Base-by-base conservation (phyloP, 495 filamentous ascomycete species). In the Aspergillus carlsbadensis region DNA sequence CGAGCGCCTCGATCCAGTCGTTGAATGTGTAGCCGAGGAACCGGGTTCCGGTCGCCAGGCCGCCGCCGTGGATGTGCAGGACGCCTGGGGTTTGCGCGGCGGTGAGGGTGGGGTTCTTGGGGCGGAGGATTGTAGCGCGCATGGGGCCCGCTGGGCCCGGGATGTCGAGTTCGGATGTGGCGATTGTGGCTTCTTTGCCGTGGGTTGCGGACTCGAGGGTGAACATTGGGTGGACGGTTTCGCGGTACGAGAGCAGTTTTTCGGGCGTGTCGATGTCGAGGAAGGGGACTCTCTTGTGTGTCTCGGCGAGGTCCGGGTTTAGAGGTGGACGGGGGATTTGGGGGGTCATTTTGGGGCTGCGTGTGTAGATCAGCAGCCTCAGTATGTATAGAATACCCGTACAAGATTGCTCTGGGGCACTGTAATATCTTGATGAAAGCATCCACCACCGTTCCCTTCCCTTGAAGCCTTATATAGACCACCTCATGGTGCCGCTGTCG, bases 51-150 rank as follows among this genome's bases (percentile, higher is more conserved):
- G 58, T 31, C 31, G 62, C 56, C 52, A 54, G 56, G 14, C 68
- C 65, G 10, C 65, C 65, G 39, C 65, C 63, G 51, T 70, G 65
- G 31, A 54, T 26, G n/a, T 45, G 42, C 5, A 45, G 21, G 0
- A 45, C 26, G 3, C 42, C 42, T 7, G 26, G 8, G 10, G 21
- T 29, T 4, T 29, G 5, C 7, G 11, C 10, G 6, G 22, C 42
- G 41, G 41, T 10, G 20, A 13, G 41, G 1, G 6, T 22, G 1
- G 41, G 18, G 6, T 43, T 43, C 41, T 7, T 43, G 3, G 41
- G 22, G 18, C 41, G 41, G 1, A 43, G 20, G 41, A 43, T 13
- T 43, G 41, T 22, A 17, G 41, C 20, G 41, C 18, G 41, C 6
- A 43, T 5, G 2, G 41, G 17, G 17, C 17, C 41, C 1, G 41